Evolutionary conservation across 805 yeast genomes (phyloP).

Genomic region (Starmerella tilneyi): DNA sequence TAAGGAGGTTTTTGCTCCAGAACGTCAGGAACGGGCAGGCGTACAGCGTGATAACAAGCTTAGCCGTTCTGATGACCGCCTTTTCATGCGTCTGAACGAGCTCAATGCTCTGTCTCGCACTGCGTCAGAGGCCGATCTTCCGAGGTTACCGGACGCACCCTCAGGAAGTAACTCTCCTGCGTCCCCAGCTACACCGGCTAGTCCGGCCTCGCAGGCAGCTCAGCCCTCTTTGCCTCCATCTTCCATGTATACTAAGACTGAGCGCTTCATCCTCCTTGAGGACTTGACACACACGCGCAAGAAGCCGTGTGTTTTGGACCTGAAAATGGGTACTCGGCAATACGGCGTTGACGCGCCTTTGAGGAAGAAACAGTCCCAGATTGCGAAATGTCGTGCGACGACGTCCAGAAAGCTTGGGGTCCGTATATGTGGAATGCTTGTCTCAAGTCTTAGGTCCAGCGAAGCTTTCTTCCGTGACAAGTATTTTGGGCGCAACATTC

Average conservation of each 20-base stretch:
- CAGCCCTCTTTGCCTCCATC: not conserved
- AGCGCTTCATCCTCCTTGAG: conserved; percentile 76
- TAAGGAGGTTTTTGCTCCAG: conserved; percentile 60
- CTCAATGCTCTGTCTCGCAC: not conserved
- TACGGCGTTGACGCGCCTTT: conserved; percentile 86
- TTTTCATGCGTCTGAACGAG: not conserved
- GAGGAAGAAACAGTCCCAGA: conserved; percentile 66
- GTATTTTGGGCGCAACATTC: conserved; percentile 77
- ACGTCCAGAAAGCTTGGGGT: conserved; percentile 80
- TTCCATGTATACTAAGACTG: conserved; percentile 42
- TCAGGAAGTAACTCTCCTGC: not conserved
- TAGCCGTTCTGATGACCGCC: conserved; percentile 2
- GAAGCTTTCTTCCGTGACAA: conserved; percentile 68
- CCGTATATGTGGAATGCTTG: conserved; percentile 90
- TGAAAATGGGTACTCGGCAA: conserved; percentile 97
- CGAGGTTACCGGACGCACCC: not conserved
- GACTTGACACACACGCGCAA: conserved; percentile 77
- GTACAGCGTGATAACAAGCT: not conserved
- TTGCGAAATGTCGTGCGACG: conserved; percentile 67
- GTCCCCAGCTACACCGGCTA: conserved; percentile 2
- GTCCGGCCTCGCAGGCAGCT: not conserved
- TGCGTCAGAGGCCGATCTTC: not conserved
- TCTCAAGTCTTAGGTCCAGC: conserved; percentile 44
- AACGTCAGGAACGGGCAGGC: not conserved
- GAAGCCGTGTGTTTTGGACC: conserved; percentile 82